Base-by-base conservation (phyloP, 2,329 filamentous ascomycete species). In the Pseudogymnoascus sp. region DNA sequence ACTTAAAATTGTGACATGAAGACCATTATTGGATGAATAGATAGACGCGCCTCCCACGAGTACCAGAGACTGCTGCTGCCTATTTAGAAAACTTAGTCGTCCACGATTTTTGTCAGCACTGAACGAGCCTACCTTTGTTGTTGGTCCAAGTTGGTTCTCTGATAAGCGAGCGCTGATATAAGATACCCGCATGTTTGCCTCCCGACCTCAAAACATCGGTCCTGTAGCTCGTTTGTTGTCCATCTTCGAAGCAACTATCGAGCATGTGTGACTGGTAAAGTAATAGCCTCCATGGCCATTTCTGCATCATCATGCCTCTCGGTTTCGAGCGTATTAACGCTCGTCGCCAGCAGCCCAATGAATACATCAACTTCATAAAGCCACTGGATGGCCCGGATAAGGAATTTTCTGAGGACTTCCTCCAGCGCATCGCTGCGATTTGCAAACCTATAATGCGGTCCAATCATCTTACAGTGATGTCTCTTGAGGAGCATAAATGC, bases 301-400 rank as follows among this genome's bases (percentile, higher is more conserved):
- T n/a, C 47, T 53, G 25, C n/a, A 28, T 20, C 64, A 73, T 58
- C 30, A 94, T 94, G 90, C 88, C 89, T 58, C 76, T 90, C 61
- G 89, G 89, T 60, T 89, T 91, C 70, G 83, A 90, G 75, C 83
- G 90, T 64, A 78, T 95, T 58, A 96, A 96, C 69, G 86, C 85
- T 67, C 88, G 82, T 69, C 82, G 80, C 50, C 84, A 87, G 60
- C 86, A 89, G 62, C 90, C 90, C 6, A 95, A 94, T 68, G 78
- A 84, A 20, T 82, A 85, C 63, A 90, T 96, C 67, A 84, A 90
- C 71, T 96, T 96, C 77, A 93, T 96, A 75, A 91, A 91, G 69
- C 86, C 90, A 1, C 77, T 92, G 0, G 79, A 84, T 12, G 87
- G 88, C 0, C 75, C 81, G 0, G 81, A 86, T 64, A 81, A 87